These are phyloP conservation scores for Penicillium digitatum DNA, from an alignment of 2,329 filamentous ascomycete species.

Conservation along the genomic window DNA sequence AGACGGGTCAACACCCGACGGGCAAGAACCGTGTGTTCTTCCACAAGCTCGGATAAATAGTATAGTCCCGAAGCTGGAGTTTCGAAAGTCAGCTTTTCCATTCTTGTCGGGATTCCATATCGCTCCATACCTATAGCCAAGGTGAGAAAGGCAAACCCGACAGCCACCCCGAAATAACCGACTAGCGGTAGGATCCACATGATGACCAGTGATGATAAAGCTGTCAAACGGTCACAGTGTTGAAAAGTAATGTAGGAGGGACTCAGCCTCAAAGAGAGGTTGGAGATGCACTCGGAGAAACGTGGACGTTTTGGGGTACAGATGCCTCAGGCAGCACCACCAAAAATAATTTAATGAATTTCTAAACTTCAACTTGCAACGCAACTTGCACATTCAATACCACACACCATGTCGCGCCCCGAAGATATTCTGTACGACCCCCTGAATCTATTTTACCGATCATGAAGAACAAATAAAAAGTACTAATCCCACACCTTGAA, in stretches of 20 bases:
- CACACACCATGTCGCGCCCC: slow-evolving; percentile 80
- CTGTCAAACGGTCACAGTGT: slow-evolving; percentile 24
- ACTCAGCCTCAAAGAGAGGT: neutral
- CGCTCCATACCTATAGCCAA: slow-evolving; percentile 72
- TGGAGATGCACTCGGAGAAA: slow-evolving; percentile 1
- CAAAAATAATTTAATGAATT: slow-evolving; percentile 14
- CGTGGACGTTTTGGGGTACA: slow-evolving; percentile 11
- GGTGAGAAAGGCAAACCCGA: slow-evolving; percentile 92
- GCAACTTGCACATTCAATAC: slow-evolving; percentile 4
- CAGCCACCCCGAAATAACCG: slow-evolving; percentile 78
- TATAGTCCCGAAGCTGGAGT: slow-evolving; percentile 87
- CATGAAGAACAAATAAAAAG: neutral
- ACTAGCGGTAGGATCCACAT: slow-evolving; percentile 97
- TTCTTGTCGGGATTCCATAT: neutral
- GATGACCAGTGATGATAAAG: neutral
- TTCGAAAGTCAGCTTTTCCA: slow-evolving; percentile 13
- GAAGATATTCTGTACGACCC: slow-evolving; percentile 79
- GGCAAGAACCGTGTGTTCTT: slow-evolving; percentile 91
- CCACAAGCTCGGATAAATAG: slow-evolving; percentile 95
- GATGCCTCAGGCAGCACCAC: slow-evolving; percentile 15
- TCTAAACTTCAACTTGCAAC: neutral
- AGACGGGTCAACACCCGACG: slow-evolving; percentile 80
- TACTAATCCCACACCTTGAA: slow-evolving; percentile 24
- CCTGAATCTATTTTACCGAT: slow-evolving; percentile 5
- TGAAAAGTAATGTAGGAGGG: slow-evolving; percentile 1